Conservation (phyloP, 768 basidiomycete species). For the Phaffia australis region DNA sequence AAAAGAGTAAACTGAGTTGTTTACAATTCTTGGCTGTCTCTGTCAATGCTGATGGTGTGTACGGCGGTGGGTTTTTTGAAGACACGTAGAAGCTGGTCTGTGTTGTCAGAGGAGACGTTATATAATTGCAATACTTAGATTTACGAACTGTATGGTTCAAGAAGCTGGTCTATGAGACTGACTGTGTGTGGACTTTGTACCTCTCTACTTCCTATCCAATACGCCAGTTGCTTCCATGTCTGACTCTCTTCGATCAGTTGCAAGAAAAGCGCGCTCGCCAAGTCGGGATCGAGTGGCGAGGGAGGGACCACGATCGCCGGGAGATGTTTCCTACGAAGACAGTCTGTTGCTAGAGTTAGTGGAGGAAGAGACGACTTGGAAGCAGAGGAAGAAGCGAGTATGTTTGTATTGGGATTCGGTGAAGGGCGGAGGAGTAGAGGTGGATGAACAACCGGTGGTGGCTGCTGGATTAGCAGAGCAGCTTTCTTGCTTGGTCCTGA, state of each 20-base stretch:
- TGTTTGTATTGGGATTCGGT: no score
- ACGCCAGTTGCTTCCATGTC: constrained; percentile 32
- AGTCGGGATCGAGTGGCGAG: constrained; percentile 31
- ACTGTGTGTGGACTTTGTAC: constrained; percentile 35
- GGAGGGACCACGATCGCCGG: constrained; percentile 31
- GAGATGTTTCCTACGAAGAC: constrained; percentile 29
- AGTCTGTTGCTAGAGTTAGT: constrained; percentile 30
- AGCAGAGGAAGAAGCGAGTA: no score
- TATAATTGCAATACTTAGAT: not conserved
- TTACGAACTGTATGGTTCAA: constrained; percentile 1
- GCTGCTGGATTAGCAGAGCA: no score
- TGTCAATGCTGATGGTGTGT: not conserved
- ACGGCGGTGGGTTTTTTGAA: constrained; percentile 26
- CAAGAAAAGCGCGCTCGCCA: constrained; percentile 37
- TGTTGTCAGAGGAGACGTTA: not conserved
- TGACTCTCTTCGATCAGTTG: constrained; percentile 34
- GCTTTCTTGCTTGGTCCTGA: no score
- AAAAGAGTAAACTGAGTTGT: not conserved
- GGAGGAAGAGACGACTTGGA: constrained; percentile 30
- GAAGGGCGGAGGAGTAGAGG: no score
- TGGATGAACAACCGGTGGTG: no score
- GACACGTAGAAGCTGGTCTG: constrained; percentile 29
- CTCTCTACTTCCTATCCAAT: constrained; percentile 33
- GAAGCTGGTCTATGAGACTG: constrained; percentile 19
- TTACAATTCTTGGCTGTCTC: constrained; percentile 26